A percentile compares a stretch with the other conserved stretches of the same genome.
These are phyloP conservation scores for Alternaria consortialis DNA, from an alignment of 2,329 filamentous ascomycete species.

Conservation along the genomic window DNA sequence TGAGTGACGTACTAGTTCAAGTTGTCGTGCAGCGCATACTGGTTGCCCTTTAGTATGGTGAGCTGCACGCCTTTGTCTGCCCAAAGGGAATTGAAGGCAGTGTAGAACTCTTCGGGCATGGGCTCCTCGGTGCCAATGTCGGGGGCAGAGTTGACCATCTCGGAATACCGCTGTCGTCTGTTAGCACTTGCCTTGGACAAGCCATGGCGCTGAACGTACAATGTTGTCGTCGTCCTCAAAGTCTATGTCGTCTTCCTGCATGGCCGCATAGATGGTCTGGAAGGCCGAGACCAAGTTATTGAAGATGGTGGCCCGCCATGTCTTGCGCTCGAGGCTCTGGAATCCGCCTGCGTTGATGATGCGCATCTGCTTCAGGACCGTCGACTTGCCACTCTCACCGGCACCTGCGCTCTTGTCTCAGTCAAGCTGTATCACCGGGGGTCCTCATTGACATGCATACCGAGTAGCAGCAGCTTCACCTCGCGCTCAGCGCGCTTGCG, in stretches of 20 bases:
- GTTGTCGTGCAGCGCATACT: conserved; percentile 96
- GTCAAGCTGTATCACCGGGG: conserved; percentile 29
- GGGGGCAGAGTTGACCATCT: conserved; percentile 77
- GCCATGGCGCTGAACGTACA: conserved; percentile 59
- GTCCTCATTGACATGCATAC: conserved; percentile 63
- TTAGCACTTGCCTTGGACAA: conserved; percentile 7
- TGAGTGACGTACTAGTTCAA: conserved; percentile 78
- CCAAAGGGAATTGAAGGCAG: conserved; percentile 87
- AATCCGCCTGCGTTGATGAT: conserved; percentile 96
- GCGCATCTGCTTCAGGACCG: conserved; percentile 98
- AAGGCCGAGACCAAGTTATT: conserved; percentile 94
- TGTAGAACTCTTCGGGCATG: conserved; percentile 79
- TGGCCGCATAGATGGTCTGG: conserved; percentile 87
- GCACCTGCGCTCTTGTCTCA: conserved; percentile 69
- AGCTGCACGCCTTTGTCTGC: conserved; percentile 80
- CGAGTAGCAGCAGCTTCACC: conserved; percentile 91
- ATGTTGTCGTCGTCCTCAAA: conserved; percentile 83
- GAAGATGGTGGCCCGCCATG: conserved; percentile 96
- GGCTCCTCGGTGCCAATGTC: conserved; percentile 85
- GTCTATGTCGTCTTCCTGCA: conserved; percentile 81
- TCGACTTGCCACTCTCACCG: conserved; percentile 95
- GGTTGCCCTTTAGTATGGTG: conserved; percentile 92
- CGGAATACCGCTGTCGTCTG: conserved; percentile 73
- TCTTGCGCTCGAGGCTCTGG: conserved; percentile 85
- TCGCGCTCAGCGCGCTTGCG: conserved; percentile 87